Conservation (phyloP, 106 monocot genomes). For the Dendrobium chrysotoxum region DNA sequence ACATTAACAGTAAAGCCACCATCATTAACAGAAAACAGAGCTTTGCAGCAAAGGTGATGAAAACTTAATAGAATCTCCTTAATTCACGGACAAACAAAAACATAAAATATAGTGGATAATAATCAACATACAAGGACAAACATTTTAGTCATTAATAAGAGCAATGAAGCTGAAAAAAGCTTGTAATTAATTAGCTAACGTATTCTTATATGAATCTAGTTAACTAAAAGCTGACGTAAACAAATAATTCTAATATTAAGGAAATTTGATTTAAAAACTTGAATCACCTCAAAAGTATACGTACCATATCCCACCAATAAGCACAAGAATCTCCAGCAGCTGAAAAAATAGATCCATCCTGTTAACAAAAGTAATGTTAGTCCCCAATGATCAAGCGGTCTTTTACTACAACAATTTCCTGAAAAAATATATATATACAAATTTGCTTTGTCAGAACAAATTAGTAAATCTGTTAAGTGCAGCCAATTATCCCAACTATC, state of each 20-base stretch:
- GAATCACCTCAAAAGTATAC: constrained; percentile 18
- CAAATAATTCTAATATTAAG: not conserved
- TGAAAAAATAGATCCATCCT: constrained; percentile 86
- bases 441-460: not conserved
- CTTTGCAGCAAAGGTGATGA: too few species aligned
- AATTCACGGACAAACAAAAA: too few species aligned
- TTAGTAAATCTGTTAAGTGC: not conserved
- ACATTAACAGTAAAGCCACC: too few species aligned
- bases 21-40: too few species aligned
- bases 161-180: not conserved
- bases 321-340: constrained; percentile 92
- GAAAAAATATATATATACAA: not conserved
- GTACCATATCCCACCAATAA: constrained; percentile 97
- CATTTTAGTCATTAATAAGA: not conserved
- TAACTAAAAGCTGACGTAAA: not conserved
- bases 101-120: too few species aligned
- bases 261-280: not conserved
- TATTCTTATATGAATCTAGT: not conserved
- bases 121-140: not conserved
- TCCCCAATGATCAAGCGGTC: not conserved
- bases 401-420: not conserved
- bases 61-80: too few species aligned
- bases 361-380: constrained; percentile 11
- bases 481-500: not conserved
- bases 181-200: not conserved